These are phyloP conservation scores for Zygotorulaspora florentina DNA, from an alignment of 805 yeast species.

Conservation along the genomic window DNA sequence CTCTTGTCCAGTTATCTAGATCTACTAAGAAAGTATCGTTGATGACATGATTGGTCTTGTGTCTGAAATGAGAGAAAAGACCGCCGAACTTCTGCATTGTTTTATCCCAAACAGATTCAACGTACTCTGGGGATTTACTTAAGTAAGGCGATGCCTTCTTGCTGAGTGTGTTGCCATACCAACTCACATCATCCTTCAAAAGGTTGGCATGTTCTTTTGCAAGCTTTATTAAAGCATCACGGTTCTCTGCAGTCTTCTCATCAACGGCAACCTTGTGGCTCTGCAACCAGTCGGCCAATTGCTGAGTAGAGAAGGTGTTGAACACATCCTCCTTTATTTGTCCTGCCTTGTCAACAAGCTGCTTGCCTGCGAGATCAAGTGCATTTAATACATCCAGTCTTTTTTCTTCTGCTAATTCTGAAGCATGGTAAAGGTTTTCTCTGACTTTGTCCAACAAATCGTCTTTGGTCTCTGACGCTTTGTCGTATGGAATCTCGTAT, in stretches of 20 bases:
- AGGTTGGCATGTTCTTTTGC: conserved; percentile 37
- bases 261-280: conserved; percentile 41
- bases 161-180: conserved; percentile 35
- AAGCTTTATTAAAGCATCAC: conserved; percentile 35
- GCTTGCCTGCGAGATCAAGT: conserved; percentile 36
- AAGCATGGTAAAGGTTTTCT: conserved; percentile 43
- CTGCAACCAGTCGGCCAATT: conserved; percentile 52
- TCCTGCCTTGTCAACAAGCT: conserved; percentile 39
- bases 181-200: conserved; percentile 39
- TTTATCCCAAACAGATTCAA: conserved; percentile 25
- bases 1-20: conserved; percentile 46
- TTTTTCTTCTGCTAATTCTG: conserved; percentile 37
- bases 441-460: conserved; percentile 45
- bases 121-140: conserved; percentile 34
- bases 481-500: conserved; percentile 39
- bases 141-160: conserved; percentile 36
- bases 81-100: conserved; percentile 12
- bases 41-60: conserved; percentile 35
- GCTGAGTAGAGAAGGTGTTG: conserved; percentile 50
- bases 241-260: conserved; percentile 34
- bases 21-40: conserved; percentile 46
- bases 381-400: conserved; percentile 40
- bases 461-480: conserved; percentile 41
- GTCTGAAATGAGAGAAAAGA: conserved; percentile 17
- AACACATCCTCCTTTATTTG: conserved; percentile 42